Percentiles rank a stretch among this genome's conserved stretches.
phyloP scores from a whole-genome alignment of 768 basidiomycete species.

The Russula emetica region DNA sequence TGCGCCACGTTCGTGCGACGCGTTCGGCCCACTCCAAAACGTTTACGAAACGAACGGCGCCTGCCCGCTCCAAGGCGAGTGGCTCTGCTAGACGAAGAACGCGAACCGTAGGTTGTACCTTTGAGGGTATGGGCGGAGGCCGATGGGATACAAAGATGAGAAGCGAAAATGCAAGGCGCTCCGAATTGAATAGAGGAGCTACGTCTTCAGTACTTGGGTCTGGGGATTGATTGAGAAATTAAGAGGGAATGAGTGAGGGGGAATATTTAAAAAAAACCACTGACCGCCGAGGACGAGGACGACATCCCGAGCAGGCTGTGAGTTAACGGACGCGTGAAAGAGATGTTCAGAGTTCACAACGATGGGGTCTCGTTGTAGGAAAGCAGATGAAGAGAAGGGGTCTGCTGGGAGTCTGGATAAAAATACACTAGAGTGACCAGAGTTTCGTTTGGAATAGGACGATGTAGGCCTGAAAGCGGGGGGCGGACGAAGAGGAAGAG shows the following conservation, averaged over 20 bases:
- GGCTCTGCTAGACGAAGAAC: slow-evolving; percentile 36
- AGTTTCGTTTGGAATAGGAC: slow-evolving; percentile 1
- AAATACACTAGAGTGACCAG: slow-evolving; percentile 34
- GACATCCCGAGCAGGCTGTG: slow-evolving; percentile 34
- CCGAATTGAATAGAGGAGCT: slow-evolving; percentile 35
- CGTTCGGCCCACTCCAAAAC: slow-evolving; percentile 42
- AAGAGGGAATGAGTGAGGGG: background rate
- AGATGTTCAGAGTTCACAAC: slow-evolving; percentile 31
- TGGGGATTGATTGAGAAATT: background rate
- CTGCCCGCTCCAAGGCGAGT: slow-evolving; percentile 34
- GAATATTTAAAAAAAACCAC: slow-evolving; percentile 17
- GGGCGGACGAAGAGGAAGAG: background rate
- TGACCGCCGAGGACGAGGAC: slow-evolving; percentile 40
- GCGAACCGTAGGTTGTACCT: slow-evolving; percentile 35
- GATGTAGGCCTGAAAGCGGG: background rate
- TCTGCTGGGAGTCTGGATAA: slow-evolving; percentile 36
- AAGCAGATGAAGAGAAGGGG: slow-evolving; percentile 33
- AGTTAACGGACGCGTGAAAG: slow-evolving; percentile 26
- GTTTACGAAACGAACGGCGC: slow-evolving; percentile 37
- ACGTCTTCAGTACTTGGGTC: slow-evolving; percentile 32
- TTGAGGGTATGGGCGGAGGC: slow-evolving; percentile 33
- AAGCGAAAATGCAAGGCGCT: slow-evolving; percentile 37
- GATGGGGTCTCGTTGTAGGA: slow-evolving; percentile 32
- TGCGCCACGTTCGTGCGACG: slow-evolving; percentile 38
- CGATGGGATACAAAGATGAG: slow-evolving; percentile 39